Evolutionary conservation across 2,329 filamentous ascomycete genomes (phyloP), one percentile per base, ranked within the genome.

Genomic region (Pseudogymnoascus verrucosus): DNA sequence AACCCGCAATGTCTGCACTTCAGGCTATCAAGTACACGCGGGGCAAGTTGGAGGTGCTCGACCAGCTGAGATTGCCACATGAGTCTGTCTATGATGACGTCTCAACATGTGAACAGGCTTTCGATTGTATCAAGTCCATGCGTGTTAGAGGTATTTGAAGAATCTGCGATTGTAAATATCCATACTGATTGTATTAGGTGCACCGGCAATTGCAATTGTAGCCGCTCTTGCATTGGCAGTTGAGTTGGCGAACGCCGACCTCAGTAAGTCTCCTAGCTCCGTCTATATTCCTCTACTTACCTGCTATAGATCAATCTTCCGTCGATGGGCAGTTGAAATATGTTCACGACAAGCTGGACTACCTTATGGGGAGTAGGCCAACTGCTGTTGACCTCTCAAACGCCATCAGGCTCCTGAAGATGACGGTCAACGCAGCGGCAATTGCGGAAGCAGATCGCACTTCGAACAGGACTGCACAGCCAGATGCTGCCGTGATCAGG

Each of bases 151-250:
- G 78, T 78, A 42, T 62, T 64, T 21, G 31, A 19, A 12, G 26
- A 8, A 23, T 10, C 42, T 3, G 11, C 5, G 8, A 62, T 34
- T 36, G 31, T 37, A 59, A 19, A 19, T 57, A 60, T 44, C 21
- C 5, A 44, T 12, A 51, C 67, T 71, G 68, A 71, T 65, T 31
- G 51, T 40, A 65, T 51, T 64, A 80, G 89, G 91, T 42, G 95
- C 95, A 4, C 95, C 95, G 0, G 95, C 95, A 54, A 99, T 99
- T 74, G 95, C 95, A 51, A 98, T 99, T 68, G 95, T 99, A n/a
- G 95, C 95, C 21, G 90, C 90, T 19, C 83, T 99, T 36, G 88
- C 90, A 1, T 84, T 97, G 37, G 93, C 92, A 1, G 90, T 96
- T 7, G 93, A 98, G 75, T 77, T 98, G 7, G 79, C 86, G 61